Evolutionary conservation across 2,329 filamentous ascomycete genomes (phyloP).

Genomic region (Cercospora sp.): DNA sequence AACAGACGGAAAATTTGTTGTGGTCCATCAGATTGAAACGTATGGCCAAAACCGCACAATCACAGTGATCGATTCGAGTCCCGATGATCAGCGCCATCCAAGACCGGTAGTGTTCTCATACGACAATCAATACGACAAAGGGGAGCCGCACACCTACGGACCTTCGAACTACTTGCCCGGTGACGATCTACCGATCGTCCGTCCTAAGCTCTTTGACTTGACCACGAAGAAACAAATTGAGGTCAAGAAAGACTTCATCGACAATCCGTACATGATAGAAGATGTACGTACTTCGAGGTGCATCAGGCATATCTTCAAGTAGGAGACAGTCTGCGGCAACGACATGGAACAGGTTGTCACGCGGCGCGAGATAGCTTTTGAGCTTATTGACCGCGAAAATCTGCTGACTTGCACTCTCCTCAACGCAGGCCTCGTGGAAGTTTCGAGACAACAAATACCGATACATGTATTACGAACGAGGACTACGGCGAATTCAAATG

Average conservation of each 20-base stretch:
- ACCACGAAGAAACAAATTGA: slow-evolving; percentile 11
- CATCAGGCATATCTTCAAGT: not conserved
- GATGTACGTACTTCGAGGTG: slow-evolving; percentile 1
- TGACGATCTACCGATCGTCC: slow-evolving; percentile 1
- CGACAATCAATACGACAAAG: not conserved
- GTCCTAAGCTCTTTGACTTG: slow-evolving; percentile 13
- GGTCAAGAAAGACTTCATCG: slow-evolving; percentile 1
- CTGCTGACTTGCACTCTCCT: not conserved
- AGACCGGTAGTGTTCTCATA: not conserved
- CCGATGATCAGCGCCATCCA: slow-evolving; percentile 10
- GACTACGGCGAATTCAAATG: not conserved
- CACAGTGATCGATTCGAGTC: slow-evolving; percentile 15
- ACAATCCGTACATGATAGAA: slow-evolving; percentile 8
- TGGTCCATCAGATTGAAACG: slow-evolving; percentile 7
- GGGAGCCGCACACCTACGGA: not conserved
- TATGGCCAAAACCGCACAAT: slow-evolving; percentile 6
- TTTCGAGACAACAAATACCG: slow-evolving; percentile 8
- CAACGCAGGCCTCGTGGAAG: slow-evolving; percentile 4
- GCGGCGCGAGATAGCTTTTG: not conserved
- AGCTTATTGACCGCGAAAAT: not conserved
- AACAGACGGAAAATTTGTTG: slow-evolving; percentile 1
- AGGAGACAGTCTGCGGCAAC: not conserved
- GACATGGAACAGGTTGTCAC: not conserved
- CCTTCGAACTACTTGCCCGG: slow-evolving; percentile 1
- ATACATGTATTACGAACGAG: slow-evolving; percentile 13